Evolutionary conservation across 2,329 filamentous ascomycete species (phyloP), one percentile per base, ranked within the genome.

Genomic region (Trichoderma aggressivum): DNA sequence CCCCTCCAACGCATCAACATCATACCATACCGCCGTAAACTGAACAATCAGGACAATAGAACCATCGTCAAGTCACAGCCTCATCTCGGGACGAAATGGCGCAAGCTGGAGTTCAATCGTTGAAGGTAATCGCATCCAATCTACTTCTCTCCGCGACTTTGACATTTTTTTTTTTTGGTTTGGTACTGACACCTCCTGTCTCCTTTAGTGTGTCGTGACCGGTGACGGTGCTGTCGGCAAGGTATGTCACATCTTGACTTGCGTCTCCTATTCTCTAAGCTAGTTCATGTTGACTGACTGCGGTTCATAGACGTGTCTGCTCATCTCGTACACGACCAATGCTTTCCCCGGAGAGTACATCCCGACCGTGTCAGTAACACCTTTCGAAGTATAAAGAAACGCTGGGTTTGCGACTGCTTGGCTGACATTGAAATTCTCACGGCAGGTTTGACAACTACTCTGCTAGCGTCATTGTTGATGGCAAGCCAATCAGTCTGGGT

Each of bases 261-360:
- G 72, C 43, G 24, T 39, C 59, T 71, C 61, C 59, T 43, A 14
- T 36, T 28, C 56, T 34, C 58, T 30, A 60, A 56, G 24, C 58
- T 53, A 11, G 39, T 59, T 55, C 11, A 14, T 24, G 18, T 61
- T 47, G 55, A 47, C 71, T 73, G 69, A 71, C 64, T 34, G 10
- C 16, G n/a, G 66, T 71, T 82, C 43, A 53, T 73, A 98, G 95
- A 99, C 96, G 87, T 99, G 96, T 87, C 91, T 99, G 72, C 91
- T 99, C 78, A 99, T 99, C 82, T 98, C 95, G 67, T 99, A 99
- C 86, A 98, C 96, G 74, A 99, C 96, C 74, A 99, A 98, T 86
- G 96, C 96, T 75, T 99, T 99, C 82, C 96, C 96, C n/a, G 96
- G 96, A 83, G 96, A 99, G 87, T 99, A 99, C 84, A 98, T 99